Base-by-base conservation (phyloP, 306 rosid species). In the Calophaca sinica region DNA sequence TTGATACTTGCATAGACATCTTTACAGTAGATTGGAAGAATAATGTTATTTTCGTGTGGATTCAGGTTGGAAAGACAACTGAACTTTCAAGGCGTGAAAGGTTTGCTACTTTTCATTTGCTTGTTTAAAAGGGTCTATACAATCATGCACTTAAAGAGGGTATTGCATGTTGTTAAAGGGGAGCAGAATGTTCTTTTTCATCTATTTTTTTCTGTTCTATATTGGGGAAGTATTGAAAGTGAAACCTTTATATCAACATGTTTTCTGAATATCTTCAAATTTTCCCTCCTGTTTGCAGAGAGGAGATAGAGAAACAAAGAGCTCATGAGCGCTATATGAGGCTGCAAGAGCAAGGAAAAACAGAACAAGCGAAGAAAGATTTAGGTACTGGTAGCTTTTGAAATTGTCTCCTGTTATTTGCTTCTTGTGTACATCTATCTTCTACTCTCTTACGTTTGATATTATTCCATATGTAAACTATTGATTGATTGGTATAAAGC, bases 21-120 rank as follows among this genome's bases (percentile, higher is more conserved):
- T n/a, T 74, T 39, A 38, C 62, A 20, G 1, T 26, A 9, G 64
- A 67, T 73, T 36, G 35, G 46, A 52, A 67, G 49, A 49, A 14
- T 79, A 61, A 73, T 67, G n/a, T 58, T 35, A 70, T 58, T 68
- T 81, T 33, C 36, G 53, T 38, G 50, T 62, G 50, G 46, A 38
- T 76, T 70, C 90, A 91, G 98, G 82, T 87, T 50, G 91, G 66
- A 20, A 91, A 88, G 85, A 91, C 96, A 58, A 84, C 87, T 72
- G 98, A 91, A 81, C 97, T 94, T 78, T 94, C 97, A 72, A 89
- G 98, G 89, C 94, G 96, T 66, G 98, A 94, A 89, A 91, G 98
- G 97, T 94, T 65, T 52, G 73, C 63, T 69, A 61, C 52, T 60
- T 62, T 62, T 77, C 46, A 62, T 67, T 75, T 74, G 28, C 50